Conservation (phyloP, 306 rosid genomes). For the Trifolium repens region DNA sequence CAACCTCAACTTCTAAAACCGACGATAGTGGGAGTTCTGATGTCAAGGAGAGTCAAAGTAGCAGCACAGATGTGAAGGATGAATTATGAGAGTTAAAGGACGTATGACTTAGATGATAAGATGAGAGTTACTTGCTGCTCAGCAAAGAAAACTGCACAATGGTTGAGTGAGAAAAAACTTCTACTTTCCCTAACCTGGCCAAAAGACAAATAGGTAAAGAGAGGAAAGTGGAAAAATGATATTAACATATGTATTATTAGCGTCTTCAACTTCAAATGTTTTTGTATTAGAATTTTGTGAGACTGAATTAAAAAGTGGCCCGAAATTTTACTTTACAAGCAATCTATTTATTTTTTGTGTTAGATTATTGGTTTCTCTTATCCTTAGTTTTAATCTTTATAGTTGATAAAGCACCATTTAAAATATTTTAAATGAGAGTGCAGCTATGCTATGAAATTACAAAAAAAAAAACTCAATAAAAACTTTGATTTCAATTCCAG, state of each 20-base stretch:
- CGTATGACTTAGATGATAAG: conserved; percentile 38
- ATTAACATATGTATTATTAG: conserved; percentile 22
- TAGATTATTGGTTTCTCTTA: conserved; percentile 4
- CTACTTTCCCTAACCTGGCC: conserved; percentile 12
- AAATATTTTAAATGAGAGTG: too few relatives aligned
- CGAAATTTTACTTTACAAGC: conserved; percentile 16
- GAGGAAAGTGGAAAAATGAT: conserved; percentile 8
- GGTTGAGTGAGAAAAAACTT: conserved; percentile 20
- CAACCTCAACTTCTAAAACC: conserved; percentile 55
- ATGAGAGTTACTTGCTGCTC: conserved; percentile 27
- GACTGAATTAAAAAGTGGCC: conserved; percentile 1
- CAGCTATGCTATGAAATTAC: too few relatives aligned
- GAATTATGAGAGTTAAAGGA: conserved; percentile 58
- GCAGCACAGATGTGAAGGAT: conserved; percentile 60
- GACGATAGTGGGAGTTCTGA: conserved; percentile 47
- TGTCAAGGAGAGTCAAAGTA: conserved; percentile 56
- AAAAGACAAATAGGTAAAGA: conserved; percentile 12
- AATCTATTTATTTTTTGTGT: neutral
- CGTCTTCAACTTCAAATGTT: conserved; percentile 9
- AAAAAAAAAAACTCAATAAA: too few relatives aligned
- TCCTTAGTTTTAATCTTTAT: neutral
- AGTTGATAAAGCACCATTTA: too few relatives aligned
- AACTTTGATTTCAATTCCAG: too few relatives aligned
- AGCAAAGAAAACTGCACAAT: conserved; percentile 15
- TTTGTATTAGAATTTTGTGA: conserved; percentile 25